Percentiles rank a stretch among this genome's conserved stretches.
phyloP scores from a whole-genome alignment of 352 stramenopile species.

The Plasmopara viticola region DNA sequence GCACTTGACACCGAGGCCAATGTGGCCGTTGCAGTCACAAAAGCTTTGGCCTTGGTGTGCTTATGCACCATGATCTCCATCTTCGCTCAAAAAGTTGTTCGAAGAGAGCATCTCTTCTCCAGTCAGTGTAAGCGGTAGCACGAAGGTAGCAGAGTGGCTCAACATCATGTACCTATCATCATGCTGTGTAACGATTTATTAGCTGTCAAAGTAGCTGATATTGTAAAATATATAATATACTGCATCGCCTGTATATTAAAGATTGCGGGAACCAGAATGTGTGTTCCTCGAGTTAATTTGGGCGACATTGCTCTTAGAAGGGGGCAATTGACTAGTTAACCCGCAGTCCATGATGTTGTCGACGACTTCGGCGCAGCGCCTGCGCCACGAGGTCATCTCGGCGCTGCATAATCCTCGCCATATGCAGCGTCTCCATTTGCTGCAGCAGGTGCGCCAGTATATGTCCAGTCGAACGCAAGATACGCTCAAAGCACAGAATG shows the following conservation, averaged over 20 bases:
- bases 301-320: constrained; percentile 1
- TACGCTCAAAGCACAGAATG: neutral
- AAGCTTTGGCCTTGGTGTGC: too few relatives aligned
- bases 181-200: neutral
- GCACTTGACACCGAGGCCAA: too few relatives aligned
- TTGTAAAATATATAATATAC: neutral
- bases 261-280: neutral
- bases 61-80: too few relatives aligned
- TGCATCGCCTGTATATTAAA: neutral
- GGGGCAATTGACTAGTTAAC: constrained; percentile 7
- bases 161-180: neutral
- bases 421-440: constrained; percentile 54
- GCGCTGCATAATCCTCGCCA: constrained; percentile 49
- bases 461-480: constrained; percentile 4
- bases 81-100: constrained; percentile 93
- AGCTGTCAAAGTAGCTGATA: neutral
- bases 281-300: neutral
- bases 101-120: constrained; percentile 16
- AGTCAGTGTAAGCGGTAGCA: constrained; percentile 29
- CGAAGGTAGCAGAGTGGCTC: constrained; percentile 19
- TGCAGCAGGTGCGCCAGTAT: constrained; percentile 55
- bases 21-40: too few relatives aligned
- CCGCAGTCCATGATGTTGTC: constrained; percentile 26
- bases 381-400: constrained; percentile 49
- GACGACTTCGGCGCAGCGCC: constrained; percentile 49